These are phyloP conservation scores for Chamaecrista fasciculata DNA, from an alignment of 306 rosid genomes.

Conservation along the genomic window DNA sequence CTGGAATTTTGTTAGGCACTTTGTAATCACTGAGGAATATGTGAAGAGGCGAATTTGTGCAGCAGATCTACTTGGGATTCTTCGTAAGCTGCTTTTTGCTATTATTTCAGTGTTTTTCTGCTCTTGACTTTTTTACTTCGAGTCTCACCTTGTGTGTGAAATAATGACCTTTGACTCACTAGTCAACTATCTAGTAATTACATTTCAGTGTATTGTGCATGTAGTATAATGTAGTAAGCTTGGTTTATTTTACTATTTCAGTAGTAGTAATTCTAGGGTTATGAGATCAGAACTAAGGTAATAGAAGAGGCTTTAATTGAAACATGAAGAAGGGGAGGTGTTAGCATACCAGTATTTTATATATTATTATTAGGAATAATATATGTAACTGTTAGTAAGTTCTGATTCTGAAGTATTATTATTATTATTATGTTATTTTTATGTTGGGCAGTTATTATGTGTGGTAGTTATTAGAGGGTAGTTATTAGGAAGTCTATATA, in stretches of 20 bases:
- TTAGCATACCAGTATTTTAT: too few species aligned
- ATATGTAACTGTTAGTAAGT: too few species aligned
- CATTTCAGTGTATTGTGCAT: background rate
- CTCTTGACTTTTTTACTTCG: conserved; percentile 21
- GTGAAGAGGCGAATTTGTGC: conserved; percentile 57
- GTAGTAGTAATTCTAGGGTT: background rate
- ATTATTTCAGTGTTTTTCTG: background rate
- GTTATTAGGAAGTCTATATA: too few species aligned
- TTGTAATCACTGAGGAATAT: conserved; percentile 47
- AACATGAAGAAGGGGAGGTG: background rate
- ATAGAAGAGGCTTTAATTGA: background rate
- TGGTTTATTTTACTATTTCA: background rate
- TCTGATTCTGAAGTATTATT: too few species aligned
- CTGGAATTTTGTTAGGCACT: background rate
- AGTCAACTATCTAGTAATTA: background rate
- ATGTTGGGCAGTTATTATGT: too few species aligned
- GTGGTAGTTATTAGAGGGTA: too few species aligned
- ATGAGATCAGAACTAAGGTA: background rate
- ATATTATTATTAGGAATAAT: too few species aligned
- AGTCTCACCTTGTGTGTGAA: conserved; percentile 11
- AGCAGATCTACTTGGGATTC: conserved; percentile 57
- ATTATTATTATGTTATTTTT: too few species aligned
- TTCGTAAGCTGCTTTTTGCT: conserved; percentile 52
- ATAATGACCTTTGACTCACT: background rate
- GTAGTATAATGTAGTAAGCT: background rate